Conservation (phyloP, 805 yeast genomes). For the Saccharomycopsis synnaedendra region DNA sequence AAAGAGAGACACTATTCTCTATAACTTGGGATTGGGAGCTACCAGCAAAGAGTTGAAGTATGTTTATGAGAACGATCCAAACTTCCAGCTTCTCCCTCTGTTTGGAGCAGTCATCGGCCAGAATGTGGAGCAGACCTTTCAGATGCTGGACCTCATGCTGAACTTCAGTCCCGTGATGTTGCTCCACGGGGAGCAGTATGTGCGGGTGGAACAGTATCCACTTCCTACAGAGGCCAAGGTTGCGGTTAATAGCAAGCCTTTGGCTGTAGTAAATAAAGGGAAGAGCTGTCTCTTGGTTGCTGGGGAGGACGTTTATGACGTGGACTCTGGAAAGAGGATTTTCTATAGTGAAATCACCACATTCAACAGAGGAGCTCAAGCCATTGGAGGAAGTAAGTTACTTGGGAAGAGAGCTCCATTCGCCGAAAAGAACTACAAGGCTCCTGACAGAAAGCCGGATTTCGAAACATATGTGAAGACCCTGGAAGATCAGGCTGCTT, state of each 20-base stretch:
- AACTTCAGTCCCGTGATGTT: conserved; percentile 83
- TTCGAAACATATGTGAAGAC: conserved; percentile 49
- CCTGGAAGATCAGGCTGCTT: conserved; percentile 65
- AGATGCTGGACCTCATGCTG: conserved; percentile 37
- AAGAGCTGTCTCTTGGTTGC: conserved; percentile 70
- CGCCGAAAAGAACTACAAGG: conserved; percentile 34
- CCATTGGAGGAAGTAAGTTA: conserved; percentile 36
- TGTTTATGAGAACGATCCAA: conserved; percentile 61
- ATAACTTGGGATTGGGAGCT: conserved; percentile 88
- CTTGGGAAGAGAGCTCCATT: conserved; percentile 42
- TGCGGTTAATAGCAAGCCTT: conserved; percentile 50
- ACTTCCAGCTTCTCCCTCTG: conserved; percentile 81
- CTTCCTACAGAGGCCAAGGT: conserved; percentile 62
- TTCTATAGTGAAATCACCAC: conserved; percentile 78
- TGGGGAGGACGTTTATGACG: conserved; percentile 61
- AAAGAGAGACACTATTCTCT: conserved; percentile 64
- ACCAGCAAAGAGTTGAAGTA: conserved; percentile 64
- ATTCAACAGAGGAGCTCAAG: conserved; percentile 64
- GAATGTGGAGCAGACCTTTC: conserved; percentile 4
- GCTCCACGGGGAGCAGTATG: conserved; percentile 91
- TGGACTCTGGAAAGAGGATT: conserved; percentile 51
- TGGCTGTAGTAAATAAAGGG: conserved; percentile 75
- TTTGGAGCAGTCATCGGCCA: conserved; percentile 71
- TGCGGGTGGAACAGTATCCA: conserved; percentile 65
- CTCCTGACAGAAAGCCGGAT: conserved; percentile 58